phyloP scores from a whole-genome alignment of 2,329 filamentous ascomycete genomes.

The Pseudodiploospora longispora region DNA sequence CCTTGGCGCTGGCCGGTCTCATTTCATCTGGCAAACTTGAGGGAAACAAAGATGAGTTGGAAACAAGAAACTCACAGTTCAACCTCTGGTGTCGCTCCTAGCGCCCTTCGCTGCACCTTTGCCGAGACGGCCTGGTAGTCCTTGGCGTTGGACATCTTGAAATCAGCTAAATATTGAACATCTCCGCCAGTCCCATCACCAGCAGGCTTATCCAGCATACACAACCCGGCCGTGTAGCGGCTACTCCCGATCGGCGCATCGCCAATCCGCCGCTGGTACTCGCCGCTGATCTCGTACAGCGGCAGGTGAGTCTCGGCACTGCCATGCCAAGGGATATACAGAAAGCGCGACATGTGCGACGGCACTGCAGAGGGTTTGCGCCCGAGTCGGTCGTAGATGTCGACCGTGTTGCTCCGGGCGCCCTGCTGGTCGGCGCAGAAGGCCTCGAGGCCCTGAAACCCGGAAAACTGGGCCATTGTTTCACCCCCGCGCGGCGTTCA shows the following conservation, averaged over 20 bases:
- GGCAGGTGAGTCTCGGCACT: not conserved
- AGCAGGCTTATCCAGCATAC: constrained; percentile 1
- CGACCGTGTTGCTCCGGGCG: not conserved
- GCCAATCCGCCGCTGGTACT: not conserved
- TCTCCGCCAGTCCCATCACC: not conserved
- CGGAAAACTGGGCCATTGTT: no score
- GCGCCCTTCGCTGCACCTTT: no score
- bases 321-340: constrained; percentile 5
- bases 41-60: no score
- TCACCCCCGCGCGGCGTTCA: no score
- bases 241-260: constrained; percentile 5
- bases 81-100: no score
- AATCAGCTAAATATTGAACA: not conserved
- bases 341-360: constrained; percentile 2
- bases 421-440: not conserved
- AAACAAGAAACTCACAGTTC: no score
- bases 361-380: constrained; percentile 4
- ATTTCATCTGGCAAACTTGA: no score
- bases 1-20: no score
- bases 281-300: constrained; percentile 1
- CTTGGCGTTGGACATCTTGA: not conserved
- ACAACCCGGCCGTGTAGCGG: constrained; percentile 5
- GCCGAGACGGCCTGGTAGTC: not conserved
- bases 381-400: constrained; percentile 1
- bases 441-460: not conserved